Conservation (phyloP, 192 early-diverging fungal genomes). For the Coemansia sp. region DNA sequence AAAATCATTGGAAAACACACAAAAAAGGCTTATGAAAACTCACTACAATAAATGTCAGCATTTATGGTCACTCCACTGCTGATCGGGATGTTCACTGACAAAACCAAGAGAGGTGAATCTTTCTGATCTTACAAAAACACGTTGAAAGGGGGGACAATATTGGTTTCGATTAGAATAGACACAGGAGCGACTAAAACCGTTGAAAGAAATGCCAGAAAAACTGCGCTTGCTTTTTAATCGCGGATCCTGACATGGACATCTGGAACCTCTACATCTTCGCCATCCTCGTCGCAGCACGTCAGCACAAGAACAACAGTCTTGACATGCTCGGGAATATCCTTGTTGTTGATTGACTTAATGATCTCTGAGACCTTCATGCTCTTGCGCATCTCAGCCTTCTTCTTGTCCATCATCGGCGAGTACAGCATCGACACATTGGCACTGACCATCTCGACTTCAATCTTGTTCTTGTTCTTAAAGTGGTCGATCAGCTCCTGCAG, state of each 20-base stretch:
- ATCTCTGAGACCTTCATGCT: constrained; percentile 80
- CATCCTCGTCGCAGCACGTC: constrained; percentile 83
- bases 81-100: background rate
- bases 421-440: constrained; percentile 92
- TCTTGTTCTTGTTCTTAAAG: constrained; percentile 76
- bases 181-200: no score
- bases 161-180: no score
- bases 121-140: no score
- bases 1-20: background rate
- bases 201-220: background rate
- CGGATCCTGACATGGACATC: constrained; percentile 46
- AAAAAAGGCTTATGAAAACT: background rate
- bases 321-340: constrained; percentile 83
- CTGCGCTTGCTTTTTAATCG: constrained; percentile 4
- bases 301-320: constrained; percentile 84
- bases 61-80: constrained; percentile 2
- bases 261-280: constrained; percentile 84
- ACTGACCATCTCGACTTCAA: constrained; percentile 93
- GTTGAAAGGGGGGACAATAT: no score
- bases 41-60: background rate
- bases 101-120: no score
- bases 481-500: constrained; percentile 86
- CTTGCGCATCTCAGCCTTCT: constrained; percentile 82
- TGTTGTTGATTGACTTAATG: constrained; percentile 79
- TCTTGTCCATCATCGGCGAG: constrained; percentile 80